Evolutionary conservation across 306 rosid genomes (phyloP).

Genomic region (Corylus avellana): DNA sequence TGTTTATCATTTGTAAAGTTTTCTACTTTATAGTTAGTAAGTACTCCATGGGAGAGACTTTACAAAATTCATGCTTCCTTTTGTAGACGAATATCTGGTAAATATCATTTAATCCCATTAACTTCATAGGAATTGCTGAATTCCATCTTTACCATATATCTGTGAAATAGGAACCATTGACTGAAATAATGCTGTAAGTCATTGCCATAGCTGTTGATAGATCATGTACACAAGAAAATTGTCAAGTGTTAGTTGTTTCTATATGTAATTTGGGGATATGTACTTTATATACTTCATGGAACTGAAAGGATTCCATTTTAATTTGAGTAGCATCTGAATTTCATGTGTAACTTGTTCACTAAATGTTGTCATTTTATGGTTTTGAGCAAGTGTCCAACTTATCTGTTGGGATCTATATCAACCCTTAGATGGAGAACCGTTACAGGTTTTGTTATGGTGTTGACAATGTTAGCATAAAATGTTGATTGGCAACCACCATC

Average conservation of each 20-base stretch:
- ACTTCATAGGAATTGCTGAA: not conserved
- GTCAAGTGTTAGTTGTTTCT: not conserved
- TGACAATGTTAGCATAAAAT: not conserved
- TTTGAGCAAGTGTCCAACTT: not conserved
- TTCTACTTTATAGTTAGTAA: not conserved
- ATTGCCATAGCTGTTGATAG: not conserved
- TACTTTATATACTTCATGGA: not conserved
- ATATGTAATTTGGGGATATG: not conserved
- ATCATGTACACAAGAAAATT: not conserved
- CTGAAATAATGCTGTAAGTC: not conserved
- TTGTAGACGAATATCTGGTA: not conserved
- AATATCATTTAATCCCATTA: not conserved
- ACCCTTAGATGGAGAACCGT: not conserved
- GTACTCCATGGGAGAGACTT: not conserved
- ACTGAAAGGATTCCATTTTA: not conserved
- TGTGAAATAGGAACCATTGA: not conserved
- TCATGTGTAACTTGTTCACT: not conserved
- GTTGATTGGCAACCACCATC: not conserved
- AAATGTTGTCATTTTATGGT: not conserved
- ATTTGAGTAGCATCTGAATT: not conserved
- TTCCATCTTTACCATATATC: not conserved
- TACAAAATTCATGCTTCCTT: not conserved
- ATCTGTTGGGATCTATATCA: not conserved
- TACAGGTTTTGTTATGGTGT: not conserved
- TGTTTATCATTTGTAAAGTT: not conserved